Evolutionary conservation across 2,329 filamentous ascomycete genomes (phyloP).

Genomic region (Verticillium nonalfalfae): DNA sequence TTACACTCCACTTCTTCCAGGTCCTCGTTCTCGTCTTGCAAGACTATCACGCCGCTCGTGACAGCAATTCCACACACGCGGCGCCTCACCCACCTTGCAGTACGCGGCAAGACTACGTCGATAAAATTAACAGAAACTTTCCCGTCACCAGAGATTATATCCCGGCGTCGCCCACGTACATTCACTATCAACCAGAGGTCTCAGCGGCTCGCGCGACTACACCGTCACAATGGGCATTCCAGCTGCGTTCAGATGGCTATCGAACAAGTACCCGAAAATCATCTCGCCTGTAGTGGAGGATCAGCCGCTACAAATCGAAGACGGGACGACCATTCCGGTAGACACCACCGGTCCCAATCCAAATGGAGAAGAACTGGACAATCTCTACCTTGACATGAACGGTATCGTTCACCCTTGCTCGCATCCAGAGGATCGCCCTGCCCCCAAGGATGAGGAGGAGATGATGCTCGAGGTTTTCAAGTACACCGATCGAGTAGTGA

Average conservation of each 20-base stretch:
- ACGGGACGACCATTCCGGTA: constrained; percentile 78
- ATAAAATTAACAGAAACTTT: too few relatives aligned
- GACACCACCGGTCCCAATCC: constrained; percentile 83
- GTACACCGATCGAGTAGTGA: constrained; percentile 97
- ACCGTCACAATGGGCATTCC: constrained; percentile 74
- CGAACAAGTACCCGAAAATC: constrained; percentile 96
- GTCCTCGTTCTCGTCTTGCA: too few relatives aligned
- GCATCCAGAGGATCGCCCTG: constrained; percentile 87
- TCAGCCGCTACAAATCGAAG: constrained; percentile 66
- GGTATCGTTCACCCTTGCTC: constrained; percentile 98
- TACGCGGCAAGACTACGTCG: too few relatives aligned
- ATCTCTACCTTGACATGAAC: constrained; percentile 98
- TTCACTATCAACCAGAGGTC: too few relatives aligned
- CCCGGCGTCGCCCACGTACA: too few relatives aligned
- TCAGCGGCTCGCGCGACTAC: neutral
- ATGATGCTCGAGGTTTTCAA: constrained; percentile 99
- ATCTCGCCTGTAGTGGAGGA: constrained; percentile 89
- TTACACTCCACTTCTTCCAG: too few relatives aligned
- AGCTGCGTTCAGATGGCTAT: constrained; percentile 93
- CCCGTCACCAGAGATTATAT: too few relatives aligned
- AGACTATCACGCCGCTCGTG: too few relatives aligned
- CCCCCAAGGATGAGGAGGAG: constrained; percentile 90
- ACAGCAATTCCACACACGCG: too few relatives aligned
- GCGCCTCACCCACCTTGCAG: too few relatives aligned
- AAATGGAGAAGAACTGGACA: constrained; percentile 97